Evolutionary conservation across 208 protist species (phyloP).

Genomic region (Acanthamoeba sp.): DNA sequence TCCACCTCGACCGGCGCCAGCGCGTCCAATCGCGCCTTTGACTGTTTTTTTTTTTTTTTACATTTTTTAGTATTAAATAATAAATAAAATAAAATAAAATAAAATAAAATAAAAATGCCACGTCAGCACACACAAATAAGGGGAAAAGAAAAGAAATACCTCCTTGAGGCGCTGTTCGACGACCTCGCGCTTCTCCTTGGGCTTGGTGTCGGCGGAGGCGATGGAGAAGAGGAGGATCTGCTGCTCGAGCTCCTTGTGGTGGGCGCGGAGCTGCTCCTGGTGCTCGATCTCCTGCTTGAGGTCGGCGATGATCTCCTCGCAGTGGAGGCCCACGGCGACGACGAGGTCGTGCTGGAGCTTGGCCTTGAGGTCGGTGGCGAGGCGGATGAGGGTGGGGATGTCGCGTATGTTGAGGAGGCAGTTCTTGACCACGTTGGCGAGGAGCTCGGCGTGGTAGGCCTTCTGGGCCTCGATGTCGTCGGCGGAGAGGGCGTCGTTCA

Average conservation of each 20-base stretch:
- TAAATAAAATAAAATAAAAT: constrained; percentile 15
- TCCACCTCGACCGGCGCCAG: constrained; percentile 2
- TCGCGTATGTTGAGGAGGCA: constrained; percentile 45
- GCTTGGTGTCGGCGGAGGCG: not conserved
- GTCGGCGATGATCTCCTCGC: constrained; percentile 71
- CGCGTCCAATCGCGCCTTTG: not conserved
- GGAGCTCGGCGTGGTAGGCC: not conserved
- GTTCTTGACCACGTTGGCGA: constrained; percentile 69
- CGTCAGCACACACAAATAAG: not conserved
- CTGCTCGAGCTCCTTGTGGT: constrained; percentile 69
- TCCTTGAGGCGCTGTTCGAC: not conserved
- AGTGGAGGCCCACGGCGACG: constrained; percentile 67
- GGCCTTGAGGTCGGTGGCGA: not conserved
- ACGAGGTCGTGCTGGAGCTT: constrained; percentile 77
- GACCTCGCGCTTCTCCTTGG: constrained; percentile 26
- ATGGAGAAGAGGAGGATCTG: constrained; percentile 61
- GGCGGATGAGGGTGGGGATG: constrained; percentile 24
- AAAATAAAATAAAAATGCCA: not conserved
- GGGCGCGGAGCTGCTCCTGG: constrained; percentile 62
- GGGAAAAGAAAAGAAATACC: not conserved
- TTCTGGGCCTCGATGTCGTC: constrained; percentile 12
- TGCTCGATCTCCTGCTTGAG: constrained; percentile 69
- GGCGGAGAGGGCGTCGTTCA: not conserved
- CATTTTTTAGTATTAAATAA: not conserved
- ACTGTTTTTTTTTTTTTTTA: not conserved